Percentiles rank a stretch among this genome's conserved stretches.
These are phyloP conservation scores for Flaveria floridana DNA, from an alignment of 140 eudicot genomes.

Conservation along the genomic window DNA sequence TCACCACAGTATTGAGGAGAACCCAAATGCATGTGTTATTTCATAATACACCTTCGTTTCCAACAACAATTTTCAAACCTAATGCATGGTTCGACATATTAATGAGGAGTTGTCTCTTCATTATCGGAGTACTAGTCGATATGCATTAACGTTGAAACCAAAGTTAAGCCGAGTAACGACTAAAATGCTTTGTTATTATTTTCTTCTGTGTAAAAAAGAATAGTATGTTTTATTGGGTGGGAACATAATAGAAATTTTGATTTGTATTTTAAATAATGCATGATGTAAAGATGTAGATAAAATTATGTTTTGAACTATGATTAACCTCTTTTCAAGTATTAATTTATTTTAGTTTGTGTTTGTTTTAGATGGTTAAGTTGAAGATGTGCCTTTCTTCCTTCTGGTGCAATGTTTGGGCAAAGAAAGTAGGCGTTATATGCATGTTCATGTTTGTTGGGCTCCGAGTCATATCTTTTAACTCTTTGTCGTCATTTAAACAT, in stretches of 20 bases:
- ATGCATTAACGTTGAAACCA: constrained; percentile 25
- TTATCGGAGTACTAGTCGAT: neutral
- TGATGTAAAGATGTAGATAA: constrained; percentile 31
- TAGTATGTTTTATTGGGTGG: constrained; percentile 17
- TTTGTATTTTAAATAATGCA: constrained; percentile 18
- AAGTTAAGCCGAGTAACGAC: constrained; percentile 18
- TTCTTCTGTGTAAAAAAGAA: constrained; percentile 24
- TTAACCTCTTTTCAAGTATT: neutral
- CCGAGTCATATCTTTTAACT: neutral
- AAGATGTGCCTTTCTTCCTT: constrained; percentile 6
- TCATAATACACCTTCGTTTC: constrained; percentile 27
- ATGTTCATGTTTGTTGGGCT: neutral
- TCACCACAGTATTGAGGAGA: constrained; percentile 82
- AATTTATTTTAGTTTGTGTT: constrained; percentile 1
- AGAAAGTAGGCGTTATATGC: neutral
- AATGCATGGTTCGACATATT: neutral
- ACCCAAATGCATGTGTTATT: constrained; percentile 69
- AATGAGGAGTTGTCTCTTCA: neutral
- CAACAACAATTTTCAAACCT: constrained; percentile 1
- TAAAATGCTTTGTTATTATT: neutral
- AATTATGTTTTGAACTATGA: constrained; percentile 13
- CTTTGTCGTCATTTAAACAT: neutral
- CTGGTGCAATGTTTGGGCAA: neutral
- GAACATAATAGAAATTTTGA: constrained; percentile 31
- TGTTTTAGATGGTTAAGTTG: neutral